phyloP scores from a whole-genome alignment of 2,329 filamentous ascomycete genomes.

The Bipolaris sorokiniana region DNA sequence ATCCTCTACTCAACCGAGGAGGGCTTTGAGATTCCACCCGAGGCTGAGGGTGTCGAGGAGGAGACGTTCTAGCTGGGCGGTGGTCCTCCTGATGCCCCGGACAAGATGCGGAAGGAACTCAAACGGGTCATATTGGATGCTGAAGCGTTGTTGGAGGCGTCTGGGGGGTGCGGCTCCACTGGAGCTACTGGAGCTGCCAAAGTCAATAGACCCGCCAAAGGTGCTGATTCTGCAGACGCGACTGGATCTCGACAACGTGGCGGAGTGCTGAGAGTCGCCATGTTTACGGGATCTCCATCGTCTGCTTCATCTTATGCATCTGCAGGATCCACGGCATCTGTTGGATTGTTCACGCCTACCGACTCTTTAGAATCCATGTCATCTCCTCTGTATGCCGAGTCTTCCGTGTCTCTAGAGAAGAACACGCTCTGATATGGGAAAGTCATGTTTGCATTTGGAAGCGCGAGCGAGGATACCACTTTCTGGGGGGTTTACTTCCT shows the following conservation, averaged over 20 bases:
- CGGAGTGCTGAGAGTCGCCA: not conserved
- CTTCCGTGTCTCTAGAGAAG: constrained; percentile 33
- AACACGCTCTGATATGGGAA: constrained; percentile 22
- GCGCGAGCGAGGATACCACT: constrained; percentile 44
- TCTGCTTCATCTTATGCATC: not conserved
- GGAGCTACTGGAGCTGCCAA: not conserved
- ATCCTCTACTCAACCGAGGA: constrained; percentile 96
- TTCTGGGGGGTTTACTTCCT: constrained; percentile 24
- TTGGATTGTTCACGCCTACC: not conserved
- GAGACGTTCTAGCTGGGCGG: constrained; percentile 57
- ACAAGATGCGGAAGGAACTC: constrained; percentile 3
- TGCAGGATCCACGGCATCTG: not conserved
- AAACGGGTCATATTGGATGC: constrained; percentile 11
- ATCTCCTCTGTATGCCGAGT: constrained; percentile 54
- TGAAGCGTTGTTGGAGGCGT: constrained; percentile 11
- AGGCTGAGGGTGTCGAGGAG: constrained; percentile 76
- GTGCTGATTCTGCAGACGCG: not conserved
- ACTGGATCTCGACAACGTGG: not conserved
- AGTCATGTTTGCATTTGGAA: constrained; percentile 41
- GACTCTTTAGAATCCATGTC: not conserved
- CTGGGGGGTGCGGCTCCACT: not conserved
- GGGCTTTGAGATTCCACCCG: constrained; percentile 84
- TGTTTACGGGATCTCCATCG: not conserved
- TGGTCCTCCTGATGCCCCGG: constrained; percentile 4
- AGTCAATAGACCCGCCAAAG: not conserved